These are phyloP conservation scores for Wickerhamomyces silvicola DNA, from an alignment of 805 yeast species.

Conservation along the genomic window DNA sequence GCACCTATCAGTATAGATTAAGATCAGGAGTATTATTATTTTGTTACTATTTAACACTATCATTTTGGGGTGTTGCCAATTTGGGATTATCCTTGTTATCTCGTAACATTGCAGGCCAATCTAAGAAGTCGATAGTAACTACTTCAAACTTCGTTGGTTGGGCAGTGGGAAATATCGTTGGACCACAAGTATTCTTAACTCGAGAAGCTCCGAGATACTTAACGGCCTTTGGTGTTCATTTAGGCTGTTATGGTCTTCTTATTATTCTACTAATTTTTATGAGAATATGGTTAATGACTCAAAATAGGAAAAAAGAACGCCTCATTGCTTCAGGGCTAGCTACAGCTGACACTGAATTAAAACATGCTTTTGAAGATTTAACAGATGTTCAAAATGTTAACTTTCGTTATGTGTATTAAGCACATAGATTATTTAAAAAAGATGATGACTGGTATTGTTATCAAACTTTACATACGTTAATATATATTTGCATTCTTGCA, in stretches of 20 bases:
- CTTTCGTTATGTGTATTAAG: slow-evolving; percentile 10
- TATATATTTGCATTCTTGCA: no score
- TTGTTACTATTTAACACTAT: slow-evolving; percentile 41
- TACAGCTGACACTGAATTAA: slow-evolving; percentile 2
- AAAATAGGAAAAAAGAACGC: slow-evolving; percentile 2
- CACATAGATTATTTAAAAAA: no score
- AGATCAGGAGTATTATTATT: slow-evolving; percentile 35
- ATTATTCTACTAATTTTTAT: slow-evolving; percentile 1
- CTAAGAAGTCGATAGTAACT: slow-evolving; percentile 43
- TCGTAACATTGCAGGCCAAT: slow-evolving; percentile 49
- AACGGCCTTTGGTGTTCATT: slow-evolving; percentile 6
- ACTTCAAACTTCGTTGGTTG: slow-evolving; percentile 44
- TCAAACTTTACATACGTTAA: no score
- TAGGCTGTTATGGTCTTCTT: slow-evolving; percentile 4
- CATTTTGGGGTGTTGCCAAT: slow-evolving; percentile 46
- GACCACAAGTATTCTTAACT: slow-evolving; percentile 50
- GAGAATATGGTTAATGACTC: slow-evolving; percentile 4
- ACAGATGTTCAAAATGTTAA: slow-evolving; percentile 12
- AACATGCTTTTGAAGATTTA: slow-evolving; percentile 8
- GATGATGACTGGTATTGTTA: no score
- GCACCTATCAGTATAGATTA: slow-evolving; percentile 13
- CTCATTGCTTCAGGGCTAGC: slow-evolving; percentile 1
- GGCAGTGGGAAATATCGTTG: slow-evolving; percentile 46
- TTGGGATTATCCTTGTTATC: slow-evolving; percentile 44
- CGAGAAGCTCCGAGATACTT: slow-evolving; percentile 40